Evolutionary conservation across 306 rosid species (phyloP), one percentile per base, ranked within the genome.

Genomic region (Citrullus mucosospermus): DNA sequence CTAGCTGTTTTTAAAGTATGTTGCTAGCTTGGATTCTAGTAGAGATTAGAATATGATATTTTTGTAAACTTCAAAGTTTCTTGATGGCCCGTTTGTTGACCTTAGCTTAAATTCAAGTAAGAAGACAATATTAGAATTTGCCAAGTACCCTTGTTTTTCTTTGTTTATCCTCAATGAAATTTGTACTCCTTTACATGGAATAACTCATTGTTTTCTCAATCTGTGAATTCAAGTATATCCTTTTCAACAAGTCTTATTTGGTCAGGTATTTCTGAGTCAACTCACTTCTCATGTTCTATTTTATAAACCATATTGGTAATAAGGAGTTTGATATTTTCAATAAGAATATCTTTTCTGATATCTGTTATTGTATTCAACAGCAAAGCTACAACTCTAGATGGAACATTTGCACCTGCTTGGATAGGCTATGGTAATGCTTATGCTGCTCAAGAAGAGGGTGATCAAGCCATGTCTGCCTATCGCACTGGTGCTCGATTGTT

Each of bases 391-490:
- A 91, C 85, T 88, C 89, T 95, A 46, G 99, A 95, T 81, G 90
- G 93, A 79, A 91, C 92, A 78, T 95, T 95, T 81, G 84, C 97
- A 46, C 99, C 97, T 82, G 98, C 97, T 41, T 92, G 97, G 99
- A 92, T 95, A 81, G 99, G 99, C 50, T 90, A 76, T 82, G 97
- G 99, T 50, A 95, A 95, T 79, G 97, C 97, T 70, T 90, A 82
- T 84, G 93, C 99, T 83, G 96, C 97, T 83, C 88, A 87, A 82
- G 97, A 95, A 82, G 99, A 95, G 88, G 99, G 97, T 75, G 99
- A 95, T 84, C 99, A 92, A 85, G 99, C 99, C 22, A 92, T 95
- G 99, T 91, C 97, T 4, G 93, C 92, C 65, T 95, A 95, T 86
- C 93, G 97, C 78, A 95, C 97, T 18, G 99, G 97, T 75, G 99